phyloP scores from a whole-genome alignment of 176 grass and related monocot genomes.

The Phyllostachys edulis region DNA sequence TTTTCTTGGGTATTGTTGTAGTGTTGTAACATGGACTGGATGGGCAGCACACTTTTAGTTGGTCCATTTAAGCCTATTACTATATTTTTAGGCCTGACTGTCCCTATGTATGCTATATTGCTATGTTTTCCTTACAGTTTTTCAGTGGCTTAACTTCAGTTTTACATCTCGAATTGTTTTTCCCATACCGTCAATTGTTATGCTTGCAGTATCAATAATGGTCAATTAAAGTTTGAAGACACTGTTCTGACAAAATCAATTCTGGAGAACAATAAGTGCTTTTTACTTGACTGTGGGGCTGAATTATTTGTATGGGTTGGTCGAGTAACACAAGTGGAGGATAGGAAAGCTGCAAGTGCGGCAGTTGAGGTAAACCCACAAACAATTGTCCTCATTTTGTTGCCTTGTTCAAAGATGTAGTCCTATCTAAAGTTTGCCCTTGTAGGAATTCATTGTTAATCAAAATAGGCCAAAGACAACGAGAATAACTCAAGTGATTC shows the following conservation, averaged over 20 bases:
- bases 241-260: constrained; percentile 64
- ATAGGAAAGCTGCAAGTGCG: constrained; percentile 83
- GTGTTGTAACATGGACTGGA: neutral
- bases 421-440: constrained; percentile 15
- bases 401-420: constrained; percentile 26
- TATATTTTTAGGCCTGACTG: constrained; percentile 5
- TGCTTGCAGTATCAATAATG: constrained; percentile 73
- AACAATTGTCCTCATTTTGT: neutral
- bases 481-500: constrained; percentile 75
- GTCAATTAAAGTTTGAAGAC: constrained; percentile 82
- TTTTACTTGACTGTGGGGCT: constrained; percentile 89
- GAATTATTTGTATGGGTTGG: constrained; percentile 97
- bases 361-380: constrained; percentile 75
- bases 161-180: neutral
- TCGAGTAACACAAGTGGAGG: constrained; percentile 88
- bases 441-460: constrained; percentile 72
- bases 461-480: constrained; percentile 72
- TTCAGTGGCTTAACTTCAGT: constrained; percentile 3
- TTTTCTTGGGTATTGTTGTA: neutral
- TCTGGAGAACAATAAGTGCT: constrained; percentile 89
- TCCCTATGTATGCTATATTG: neutral
- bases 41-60: constrained; percentile 22
- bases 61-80: neutral
- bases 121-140: neutral
- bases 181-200: constrained; percentile 19